Percentiles rank a stretch among this genome's conserved stretches.
Conservation (phyloP, 768 basidiomycete species). For the Lactifluus pinguis region DNA sequence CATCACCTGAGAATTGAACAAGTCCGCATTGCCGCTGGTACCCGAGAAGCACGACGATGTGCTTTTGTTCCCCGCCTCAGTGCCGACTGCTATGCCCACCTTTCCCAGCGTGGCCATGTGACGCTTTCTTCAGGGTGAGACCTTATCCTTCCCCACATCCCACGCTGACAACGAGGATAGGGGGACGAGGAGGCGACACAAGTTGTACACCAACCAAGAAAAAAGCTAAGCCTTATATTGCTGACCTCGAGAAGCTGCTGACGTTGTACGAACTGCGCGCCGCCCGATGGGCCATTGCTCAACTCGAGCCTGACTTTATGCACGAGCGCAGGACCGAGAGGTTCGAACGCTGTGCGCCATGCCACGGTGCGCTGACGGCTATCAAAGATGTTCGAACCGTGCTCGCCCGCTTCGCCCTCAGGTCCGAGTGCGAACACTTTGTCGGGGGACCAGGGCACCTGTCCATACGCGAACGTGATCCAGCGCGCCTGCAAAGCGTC, state of each 20-base stretch:
- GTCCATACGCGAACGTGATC: conserved; percentile 67
- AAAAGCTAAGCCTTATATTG: background rate
- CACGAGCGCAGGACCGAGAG: conserved; percentile 57
- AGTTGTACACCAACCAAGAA: no score
- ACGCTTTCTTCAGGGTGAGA: no score
- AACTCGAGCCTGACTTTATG: conserved; percentile 70
- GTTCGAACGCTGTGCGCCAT: conserved; percentile 61
- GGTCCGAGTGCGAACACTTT: conserved; percentile 76
- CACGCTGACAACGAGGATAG: no score
- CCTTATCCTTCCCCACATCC: no score
- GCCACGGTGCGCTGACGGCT: conserved; percentile 47
- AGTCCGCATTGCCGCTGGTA: no score
- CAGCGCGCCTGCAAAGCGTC: conserved; percentile 66
- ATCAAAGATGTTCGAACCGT: conserved; percentile 54
- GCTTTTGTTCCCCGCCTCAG: no score
- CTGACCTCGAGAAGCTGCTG: background rate
- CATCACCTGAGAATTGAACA: no score
- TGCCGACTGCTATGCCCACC: no score
- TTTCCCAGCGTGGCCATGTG: no score
- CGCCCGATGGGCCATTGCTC: conserved; percentile 53
- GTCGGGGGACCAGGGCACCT: conserved; percentile 60
- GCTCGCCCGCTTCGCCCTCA: conserved; percentile 73
- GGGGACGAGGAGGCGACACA: no score
- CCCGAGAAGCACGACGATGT: no score
- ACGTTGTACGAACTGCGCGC: no score